Conservation (phyloP, 2,329 filamentous ascomycete species). For the Fusarium mundagurra region DNA sequence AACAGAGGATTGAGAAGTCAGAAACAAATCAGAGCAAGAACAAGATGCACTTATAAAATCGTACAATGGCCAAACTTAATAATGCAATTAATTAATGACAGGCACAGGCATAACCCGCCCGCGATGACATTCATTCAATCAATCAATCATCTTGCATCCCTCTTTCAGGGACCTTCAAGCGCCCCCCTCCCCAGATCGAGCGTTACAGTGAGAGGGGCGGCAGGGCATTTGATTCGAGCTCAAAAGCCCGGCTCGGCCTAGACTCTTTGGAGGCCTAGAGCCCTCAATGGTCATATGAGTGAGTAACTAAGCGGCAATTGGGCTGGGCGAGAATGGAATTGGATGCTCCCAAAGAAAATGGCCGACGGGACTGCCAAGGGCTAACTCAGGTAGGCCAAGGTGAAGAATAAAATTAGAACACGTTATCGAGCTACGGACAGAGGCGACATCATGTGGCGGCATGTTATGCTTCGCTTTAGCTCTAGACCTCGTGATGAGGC, state of each 20-base stretch:
- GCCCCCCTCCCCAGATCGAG: slow-evolving; percentile 19
- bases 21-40: slow-evolving; percentile 15
- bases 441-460: slow-evolving; percentile 3
- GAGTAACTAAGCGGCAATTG: not conserved
- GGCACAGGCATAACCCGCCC: not conserved
- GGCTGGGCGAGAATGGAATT: not conserved
- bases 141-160: not conserved
- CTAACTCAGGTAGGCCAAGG: slow-evolving; percentile 30
- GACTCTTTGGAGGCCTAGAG: not conserved
- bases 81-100: not conserved
- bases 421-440: not conserved
- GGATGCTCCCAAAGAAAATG: not conserved
- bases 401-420: slow-evolving; percentile 37
- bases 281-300: not conserved
- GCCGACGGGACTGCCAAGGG: slow-evolving; percentile 6
- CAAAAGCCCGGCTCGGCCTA: not conserved
- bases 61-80: not conserved
- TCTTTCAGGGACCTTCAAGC: slow-evolving; percentile 16
- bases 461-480: not conserved
- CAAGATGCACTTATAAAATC: not conserved
- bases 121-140: not conserved
- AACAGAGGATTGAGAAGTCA: slow-evolving; percentile 17
- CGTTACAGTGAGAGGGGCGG: slow-evolving; percentile 28
- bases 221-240: slow-evolving; percentile 27
- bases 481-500: slow-evolving; percentile 28